A percentile compares a stretch with the other conserved stretches of the same genome.
These are phyloP conservation scores for Neurospora africana DNA, from an alignment of 495 filamentous ascomycete species.

Conservation along the genomic window DNA sequence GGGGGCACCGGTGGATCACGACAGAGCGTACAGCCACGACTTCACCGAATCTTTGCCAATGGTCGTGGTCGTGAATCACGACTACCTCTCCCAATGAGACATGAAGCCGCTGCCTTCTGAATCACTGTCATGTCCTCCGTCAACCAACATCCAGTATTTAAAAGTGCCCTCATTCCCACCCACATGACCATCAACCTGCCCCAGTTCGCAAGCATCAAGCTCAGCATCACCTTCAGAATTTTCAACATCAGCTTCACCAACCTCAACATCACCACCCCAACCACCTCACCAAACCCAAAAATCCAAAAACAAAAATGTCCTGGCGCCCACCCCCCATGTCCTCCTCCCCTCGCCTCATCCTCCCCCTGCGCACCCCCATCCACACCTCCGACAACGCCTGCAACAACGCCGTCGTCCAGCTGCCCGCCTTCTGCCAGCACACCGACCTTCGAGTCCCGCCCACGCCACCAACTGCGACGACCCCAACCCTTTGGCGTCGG, in stretches of 20 bases:
- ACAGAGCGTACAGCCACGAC: not conserved
- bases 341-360: not conserved
- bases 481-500: not conserved
- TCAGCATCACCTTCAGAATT: no score
- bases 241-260: not conserved
- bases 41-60: not conserved
- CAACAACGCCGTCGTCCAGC: not conserved
- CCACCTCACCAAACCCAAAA: not conserved
- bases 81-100: not conserved
- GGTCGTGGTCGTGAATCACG: not conserved
- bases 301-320: no score
- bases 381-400: not conserved
- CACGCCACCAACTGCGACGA: not conserved
- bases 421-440: not conserved
- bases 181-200: not conserved
- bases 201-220: not conserved
- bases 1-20: not conserved
- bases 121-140: not conserved
- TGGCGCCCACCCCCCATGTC: not conserved
- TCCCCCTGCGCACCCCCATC: not conserved
- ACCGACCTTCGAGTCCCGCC: not conserved
- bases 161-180: not conserved
- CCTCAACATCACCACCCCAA: not conserved
- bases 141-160: not conserved
- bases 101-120: not conserved